Percentiles rank a stretch among this genome's conserved stretches.
These are phyloP conservation scores for Erythrophleum fordii DNA, from an alignment of 306 rosid species.

Conservation along the genomic window DNA sequence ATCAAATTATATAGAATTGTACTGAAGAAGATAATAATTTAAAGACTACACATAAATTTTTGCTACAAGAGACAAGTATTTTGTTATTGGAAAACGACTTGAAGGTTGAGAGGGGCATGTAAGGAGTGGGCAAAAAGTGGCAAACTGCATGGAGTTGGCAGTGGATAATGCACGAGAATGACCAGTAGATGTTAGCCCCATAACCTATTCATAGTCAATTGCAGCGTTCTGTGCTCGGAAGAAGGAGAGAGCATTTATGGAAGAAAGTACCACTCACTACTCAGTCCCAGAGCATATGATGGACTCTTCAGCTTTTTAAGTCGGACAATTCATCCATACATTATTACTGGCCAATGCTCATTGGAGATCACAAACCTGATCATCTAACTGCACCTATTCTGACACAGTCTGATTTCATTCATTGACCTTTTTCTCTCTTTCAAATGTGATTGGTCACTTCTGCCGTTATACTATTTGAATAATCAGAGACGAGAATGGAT, in stretches of 20 bases:
- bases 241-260: not conserved
- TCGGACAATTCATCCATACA: slow-evolving; percentile 37
- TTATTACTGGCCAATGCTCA: slow-evolving; percentile 7
- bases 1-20: too few relatives aligned
- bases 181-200: slow-evolving; percentile 39
- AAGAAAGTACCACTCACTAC: not conserved
- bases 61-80: not conserved
- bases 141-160: slow-evolving; percentile 46
- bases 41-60: too few relatives aligned
- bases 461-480: slow-evolving; percentile 3
- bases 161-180: slow-evolving; percentile 37
- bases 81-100: not conserved
- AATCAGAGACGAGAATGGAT: not conserved
- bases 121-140: slow-evolving; percentile 42
- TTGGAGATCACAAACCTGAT: slow-evolving; percentile 35
- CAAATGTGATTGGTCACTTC: slow-evolving; percentile 27
- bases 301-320: slow-evolving; percentile 40
- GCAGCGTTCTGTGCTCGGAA: not conserved
- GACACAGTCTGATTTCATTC: slow-evolving; percentile 39
- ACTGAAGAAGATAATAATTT: too few relatives aligned
- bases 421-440: not conserved
- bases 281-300: not conserved
- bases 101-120: not conserved
- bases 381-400: slow-evolving; percentile 33
- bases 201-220: slow-evolving; percentile 37